phyloP scores from a whole-genome alignment of 805 yeast species.

The Wickerhamiella occidentalis region DNA sequence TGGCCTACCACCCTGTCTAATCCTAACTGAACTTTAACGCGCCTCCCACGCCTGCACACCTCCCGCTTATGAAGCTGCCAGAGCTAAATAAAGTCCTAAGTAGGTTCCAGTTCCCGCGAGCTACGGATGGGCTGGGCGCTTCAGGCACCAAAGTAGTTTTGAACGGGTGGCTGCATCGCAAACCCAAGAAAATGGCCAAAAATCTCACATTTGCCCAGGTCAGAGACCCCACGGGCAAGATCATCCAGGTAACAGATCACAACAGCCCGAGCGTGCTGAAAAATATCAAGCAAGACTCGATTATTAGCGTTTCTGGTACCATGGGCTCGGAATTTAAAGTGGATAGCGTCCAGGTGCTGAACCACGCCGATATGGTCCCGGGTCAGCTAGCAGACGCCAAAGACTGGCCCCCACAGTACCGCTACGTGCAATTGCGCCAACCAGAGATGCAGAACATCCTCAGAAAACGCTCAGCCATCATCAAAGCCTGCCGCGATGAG shows the following conservation, averaged over 20 bases:
- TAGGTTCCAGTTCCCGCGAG: conserved; percentile 16
- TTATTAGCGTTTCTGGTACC: conserved; percentile 52
- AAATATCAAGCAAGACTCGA: conserved; percentile 56
- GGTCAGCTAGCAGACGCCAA: conserved; percentile 49
- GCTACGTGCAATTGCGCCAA: conserved; percentile 68
- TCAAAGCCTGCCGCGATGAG: conserved; percentile 29
- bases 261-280: conserved; percentile 34
- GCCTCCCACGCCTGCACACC: no score
- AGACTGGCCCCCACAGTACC: conserved; percentile 63
- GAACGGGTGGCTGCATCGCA: conserved; percentile 75
- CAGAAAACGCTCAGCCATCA: conserved; percentile 27
- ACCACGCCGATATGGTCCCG: conserved; percentile 50
- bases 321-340: conserved; percentile 42
- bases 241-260: conserved; percentile 43
- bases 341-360: conserved; percentile 41
- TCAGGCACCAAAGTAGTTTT: conserved; percentile 31
- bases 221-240: conserved; percentile 60
- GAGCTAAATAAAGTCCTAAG: neutral
- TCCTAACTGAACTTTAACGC: no score
- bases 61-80: conserved; percentile 9
- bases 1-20: no score
- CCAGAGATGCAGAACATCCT: conserved; percentile 24
- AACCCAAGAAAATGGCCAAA: conserved; percentile 59
- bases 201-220: conserved; percentile 57
- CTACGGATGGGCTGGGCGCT: conserved; percentile 1